These are phyloP conservation scores for Yarrowia phangngaensis DNA, from an alignment of 805 yeast genomes.

Conservation along the genomic window DNA sequence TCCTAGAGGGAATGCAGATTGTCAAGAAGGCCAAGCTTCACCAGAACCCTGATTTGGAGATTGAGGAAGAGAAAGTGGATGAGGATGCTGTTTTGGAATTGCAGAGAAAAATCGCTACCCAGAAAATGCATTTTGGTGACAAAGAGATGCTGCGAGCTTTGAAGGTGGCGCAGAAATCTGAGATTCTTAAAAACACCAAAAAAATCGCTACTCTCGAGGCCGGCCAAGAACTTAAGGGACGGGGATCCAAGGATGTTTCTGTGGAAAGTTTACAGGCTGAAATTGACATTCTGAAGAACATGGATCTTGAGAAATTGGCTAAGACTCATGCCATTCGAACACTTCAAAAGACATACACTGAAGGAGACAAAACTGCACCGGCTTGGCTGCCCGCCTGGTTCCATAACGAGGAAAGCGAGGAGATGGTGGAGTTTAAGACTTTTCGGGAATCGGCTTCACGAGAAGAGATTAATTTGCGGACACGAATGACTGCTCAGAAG, in stretches of 20 bases:
- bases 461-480: constrained; percentile 30
- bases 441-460: constrained; percentile 23
- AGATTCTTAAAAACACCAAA: constrained; percentile 1
- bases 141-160: constrained; percentile 9
- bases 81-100: neutral
- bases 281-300: constrained; percentile 30
- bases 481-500: constrained; percentile 31
- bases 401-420: constrained; percentile 26
- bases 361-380: constrained; percentile 23
- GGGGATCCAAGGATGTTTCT: constrained; percentile 11
- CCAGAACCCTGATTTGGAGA: constrained; percentile 14
- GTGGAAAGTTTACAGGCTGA: constrained; percentile 28
- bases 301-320: constrained; percentile 28
- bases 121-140: constrained; percentile 20
- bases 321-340: constrained; percentile 1
- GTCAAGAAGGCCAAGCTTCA: constrained; percentile 16
- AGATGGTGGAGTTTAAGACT: constrained; percentile 26
- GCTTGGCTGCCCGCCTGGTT: constrained; percentile 19
- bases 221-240: constrained; percentile 8
- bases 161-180: constrained; percentile 15
- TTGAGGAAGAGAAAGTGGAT: constrained; percentile 9
- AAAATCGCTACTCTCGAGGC: neutral
- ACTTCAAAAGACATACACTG: constrained; percentile 29
- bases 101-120: constrained; percentile 3
- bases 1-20: constrained; percentile 17